Base-by-base conservation (phyloP, 495 filamentous ascomycete species). In the Terfezia claveryi region DNA sequence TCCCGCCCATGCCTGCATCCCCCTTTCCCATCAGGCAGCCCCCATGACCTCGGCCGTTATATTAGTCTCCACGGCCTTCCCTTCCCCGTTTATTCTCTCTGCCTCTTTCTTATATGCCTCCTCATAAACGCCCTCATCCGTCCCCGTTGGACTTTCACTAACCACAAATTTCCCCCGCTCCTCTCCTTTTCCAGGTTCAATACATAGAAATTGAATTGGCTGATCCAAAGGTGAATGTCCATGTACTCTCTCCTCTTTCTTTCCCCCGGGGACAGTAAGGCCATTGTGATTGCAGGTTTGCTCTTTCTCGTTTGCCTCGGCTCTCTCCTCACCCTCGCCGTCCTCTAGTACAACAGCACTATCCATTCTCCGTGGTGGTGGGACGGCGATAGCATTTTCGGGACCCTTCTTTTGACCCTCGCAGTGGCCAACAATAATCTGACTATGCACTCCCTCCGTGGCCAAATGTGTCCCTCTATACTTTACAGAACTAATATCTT, bases 51-150 rank as follows among this genome's bases (percentile, higher is more conserved):
- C 27, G 4, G 27, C 27, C 27, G 27, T 32, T 5, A 7, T 5
- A 32, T 32, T 32, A 32, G 27, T 32, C 27, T 32, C 27, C 27
- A 32, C 27, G 7, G 27, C 27, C 2, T 32, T 32, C 7, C 27
- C 27, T 54, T 65, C 59, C 57, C 68, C 49, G 11, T 71, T 62
- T 62, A 94, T 92, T 10, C 82, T 77, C 54, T 83, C 76, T 10
- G 93, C 75, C 71, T 94, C 85, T 51, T 79, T 71, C 44, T 82
- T 76, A 61, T 93, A 96, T 4, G 89, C 89, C 0, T 74, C 78
- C 59, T 93, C 86, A 64, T 93, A 95, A 49, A 94, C 80, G 59
- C 88, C 79, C 58, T 85, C 82, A 49, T 89, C 84, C 6, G 81
- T 81, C 8, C 78, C 80, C 1, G 78, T 77, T 9, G 87, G 88